A percentile compares a stretch with the other conserved stretches of the same genome.
phyloP scores from a whole-genome alignment of 768 basidiomycete genomes.

The Suillus clintonianus region DNA sequence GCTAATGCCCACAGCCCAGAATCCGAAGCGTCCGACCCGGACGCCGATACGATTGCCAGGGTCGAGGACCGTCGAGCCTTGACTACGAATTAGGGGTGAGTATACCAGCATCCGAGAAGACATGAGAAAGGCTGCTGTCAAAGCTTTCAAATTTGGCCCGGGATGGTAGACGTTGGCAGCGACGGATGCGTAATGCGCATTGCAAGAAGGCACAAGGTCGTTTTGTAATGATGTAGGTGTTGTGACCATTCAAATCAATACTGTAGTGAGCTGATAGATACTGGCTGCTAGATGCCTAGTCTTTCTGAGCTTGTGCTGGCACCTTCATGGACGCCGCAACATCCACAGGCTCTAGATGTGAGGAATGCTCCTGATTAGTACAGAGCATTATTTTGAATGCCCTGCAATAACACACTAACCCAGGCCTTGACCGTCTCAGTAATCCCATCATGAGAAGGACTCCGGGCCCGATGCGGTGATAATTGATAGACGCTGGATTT shows the following conservation, averaged over 20 bases:
- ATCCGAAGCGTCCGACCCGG: neutral
- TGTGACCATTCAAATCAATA: neutral
- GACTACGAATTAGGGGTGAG: neutral
- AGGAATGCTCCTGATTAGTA: neutral
- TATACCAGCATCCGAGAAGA: neutral
- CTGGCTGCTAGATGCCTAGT: neutral
- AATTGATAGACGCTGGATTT: neutral
- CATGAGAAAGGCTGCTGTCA: slow-evolving; percentile 1
- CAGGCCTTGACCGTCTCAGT: neutral
- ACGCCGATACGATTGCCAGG: neutral
- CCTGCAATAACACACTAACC: neutral
- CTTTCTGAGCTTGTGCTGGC: too few relatives aligned
- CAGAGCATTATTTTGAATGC: neutral
- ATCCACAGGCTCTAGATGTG: neutral
- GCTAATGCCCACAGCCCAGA: neutral
- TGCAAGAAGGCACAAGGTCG: neutral
- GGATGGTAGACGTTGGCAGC: neutral
- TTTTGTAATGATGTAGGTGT: neutral
- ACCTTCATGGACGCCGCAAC: neutral
- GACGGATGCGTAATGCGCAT: neutral
- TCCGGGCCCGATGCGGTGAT: neutral
- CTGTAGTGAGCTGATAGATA: neutral
- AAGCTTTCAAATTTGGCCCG: neutral
- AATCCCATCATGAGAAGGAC: neutral
- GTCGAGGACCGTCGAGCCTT: neutral